Evolutionary conservation across 805 yeast species (phyloP), one percentile per base, ranked within the genome.

Genomic region (Candida qinlingensis): DNA sequence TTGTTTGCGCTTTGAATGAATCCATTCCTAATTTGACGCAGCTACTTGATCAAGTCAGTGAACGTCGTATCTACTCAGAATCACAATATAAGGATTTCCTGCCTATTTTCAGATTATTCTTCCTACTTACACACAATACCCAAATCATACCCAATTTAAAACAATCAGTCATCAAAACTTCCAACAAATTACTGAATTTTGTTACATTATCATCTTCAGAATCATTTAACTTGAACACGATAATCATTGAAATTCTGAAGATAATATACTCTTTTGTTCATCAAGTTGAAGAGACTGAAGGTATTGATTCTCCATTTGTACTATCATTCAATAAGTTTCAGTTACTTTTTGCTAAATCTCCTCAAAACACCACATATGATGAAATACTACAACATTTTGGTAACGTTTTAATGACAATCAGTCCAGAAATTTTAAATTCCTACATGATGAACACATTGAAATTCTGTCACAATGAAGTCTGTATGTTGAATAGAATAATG

Each of bases 281-380:
- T 36, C 62, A 58, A 37, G 49, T 52, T n/a, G 57, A 47, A 13
- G 56, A 53, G n/a, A 54, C 57, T 10, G 27, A 54, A 7, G 63
- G 62, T 0, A 49, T 60, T 7, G 65, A 61, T 44, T 55, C 62
- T n/a, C 51, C 57, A 2, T 60, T 49, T 40, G 64, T 61, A 2
- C 45, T 61, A 28, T 57, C 64, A 44, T 61, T 62, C 35, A 61
- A 61, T 46, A 61, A 59, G 41, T 60, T 59, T 41, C 58, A 56
- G 44, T 13, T 57, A 8, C 41, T 52, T 7, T 61, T 60, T 37
- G 46, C 55, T 3, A 55, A 57, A 39, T 30, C 39, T 5, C 12
- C 26, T 19, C 46, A 45, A 6, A 44, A 50, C 10, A 13, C 53
- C 10, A 56, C 54, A 4, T 61, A 61, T 42, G 62, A 61, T 46